phyloP scores from a whole-genome alignment of 345 rosid genomes.

The Populus tremula region DNA sequence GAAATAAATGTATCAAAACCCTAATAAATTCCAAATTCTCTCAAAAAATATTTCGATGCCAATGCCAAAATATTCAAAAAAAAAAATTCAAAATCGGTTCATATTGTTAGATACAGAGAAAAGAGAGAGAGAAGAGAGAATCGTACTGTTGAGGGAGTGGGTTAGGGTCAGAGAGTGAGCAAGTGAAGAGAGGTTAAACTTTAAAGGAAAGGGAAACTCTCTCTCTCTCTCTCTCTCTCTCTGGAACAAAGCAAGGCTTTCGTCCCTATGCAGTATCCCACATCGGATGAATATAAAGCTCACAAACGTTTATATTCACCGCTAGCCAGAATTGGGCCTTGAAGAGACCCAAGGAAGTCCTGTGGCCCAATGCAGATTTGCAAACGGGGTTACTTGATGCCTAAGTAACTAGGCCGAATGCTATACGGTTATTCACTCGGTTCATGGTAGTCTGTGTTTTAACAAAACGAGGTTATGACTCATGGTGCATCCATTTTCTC shows the following conservation, averaged over 20 bases:
- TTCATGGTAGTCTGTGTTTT: neutral
- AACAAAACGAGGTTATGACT: neutral
- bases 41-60: neutral
- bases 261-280: neutral
- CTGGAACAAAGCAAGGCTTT: no score
- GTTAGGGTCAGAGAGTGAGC: neutral
- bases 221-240: no score
- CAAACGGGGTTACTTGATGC: neutral
- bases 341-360: neutral
- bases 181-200: neutral
- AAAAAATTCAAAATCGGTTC: no score
- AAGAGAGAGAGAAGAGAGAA: neutral
- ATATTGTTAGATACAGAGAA: neutral
- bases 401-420: neutral
- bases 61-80: neutral
- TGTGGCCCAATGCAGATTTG: neutral
- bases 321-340: no score
- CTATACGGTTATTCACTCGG: neutral
- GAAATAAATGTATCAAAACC: neutral
- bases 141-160: neutral
- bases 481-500: neutral
- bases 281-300: neutral
- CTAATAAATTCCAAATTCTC: neutral
- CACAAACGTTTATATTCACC: rapidly evolving
- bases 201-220: neutral